Evolutionary conservation across 352 stramenopile species (phyloP), one percentile per base, ranked within the genome.

Genomic region (Thalassiosira delicatula): DNA sequence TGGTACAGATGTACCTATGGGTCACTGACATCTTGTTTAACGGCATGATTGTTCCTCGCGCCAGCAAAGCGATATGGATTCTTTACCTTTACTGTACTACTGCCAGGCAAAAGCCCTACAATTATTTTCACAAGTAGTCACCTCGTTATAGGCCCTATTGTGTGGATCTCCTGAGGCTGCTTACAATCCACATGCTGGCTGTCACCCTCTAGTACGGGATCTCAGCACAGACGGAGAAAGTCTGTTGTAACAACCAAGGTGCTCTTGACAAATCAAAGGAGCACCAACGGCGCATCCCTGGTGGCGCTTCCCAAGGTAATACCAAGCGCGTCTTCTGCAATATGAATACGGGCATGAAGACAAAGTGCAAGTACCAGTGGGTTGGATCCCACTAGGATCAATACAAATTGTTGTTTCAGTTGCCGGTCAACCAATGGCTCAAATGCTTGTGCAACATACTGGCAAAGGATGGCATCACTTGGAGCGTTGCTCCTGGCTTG

Each of bases 201-300:
- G 5, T 23, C 4, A n/a, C 17, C 5, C 19, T 56, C 5, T 11
- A 56, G 46, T 56, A 25, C 25, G 25, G 4, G 17, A 56, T 25
- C 3, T 56, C 9, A 56, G 25, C 8, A 56, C 25, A 11, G 19
- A 25, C 46, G 25, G 46, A n/a, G 25, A 56, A 12, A n/a, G 3
- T 56, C 19, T 56, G 46, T n/a, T 56, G 46, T 56, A n/a, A 56
- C 46, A 56, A 56, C 17, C 46, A 56, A 56, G 46, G 46, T 11
- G 46, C 46, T n/a, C 46, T 56, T 5, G 4, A 56, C 17, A 56
- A 56, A 56, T 56, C 17, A 3, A 56, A 56, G 19, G 46, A 56
- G 17, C 8, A 21, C 46, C 19, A 3, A 7, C 19, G 46, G 3
- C 25, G 46, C 46, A 56, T 56, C 8, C 46, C 46, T 56, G 25